A percentile compares a stretch with the other conserved stretches of the same genome.
These are phyloP conservation scores for Microcos paniculata DNA, from an alignment of 345 rosid genomes.

Conservation along the genomic window DNA sequence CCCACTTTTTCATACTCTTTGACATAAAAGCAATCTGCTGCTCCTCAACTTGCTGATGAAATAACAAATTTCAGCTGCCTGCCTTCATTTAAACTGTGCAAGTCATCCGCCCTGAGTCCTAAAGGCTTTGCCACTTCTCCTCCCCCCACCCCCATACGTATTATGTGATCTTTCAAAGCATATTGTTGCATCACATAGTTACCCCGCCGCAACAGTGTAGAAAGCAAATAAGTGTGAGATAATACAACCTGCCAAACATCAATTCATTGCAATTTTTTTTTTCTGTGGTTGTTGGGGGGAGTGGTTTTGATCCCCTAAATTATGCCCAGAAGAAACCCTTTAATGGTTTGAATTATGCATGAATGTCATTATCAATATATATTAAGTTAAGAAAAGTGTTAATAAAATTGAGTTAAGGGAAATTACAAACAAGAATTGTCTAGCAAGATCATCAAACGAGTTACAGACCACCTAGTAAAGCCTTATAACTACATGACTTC, in stretches of 20 bases:
- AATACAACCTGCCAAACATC: background rate
- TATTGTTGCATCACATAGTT: conserved; percentile 44
- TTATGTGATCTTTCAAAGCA: conserved; percentile 55
- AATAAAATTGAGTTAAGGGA: background rate
- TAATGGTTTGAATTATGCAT: background rate
- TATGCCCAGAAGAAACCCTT: background rate
- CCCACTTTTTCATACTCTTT: conserved; percentile 45
- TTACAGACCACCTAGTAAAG: background rate
- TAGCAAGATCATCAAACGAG: background rate
- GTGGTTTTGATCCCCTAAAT: background rate
- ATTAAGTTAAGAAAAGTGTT: background rate
- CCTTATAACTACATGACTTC: conserved; percentile 48
- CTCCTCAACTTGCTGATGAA: conserved; percentile 50
- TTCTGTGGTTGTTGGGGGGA: too few species aligned
- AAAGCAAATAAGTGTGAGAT: background rate
- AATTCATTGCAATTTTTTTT: too few species aligned
- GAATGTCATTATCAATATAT: background rate
- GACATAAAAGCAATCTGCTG: conserved; percentile 44
- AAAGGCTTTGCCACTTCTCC: conserved; percentile 42
- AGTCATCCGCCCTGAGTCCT: conserved; percentile 39
- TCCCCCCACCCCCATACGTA: conserved; percentile 35
- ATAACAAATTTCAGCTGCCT: conserved; percentile 49
- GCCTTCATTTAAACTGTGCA: conserved; percentile 33
- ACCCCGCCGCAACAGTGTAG: conserved; percentile 39
- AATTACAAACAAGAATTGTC: background rate